Conservation (phyloP, 176 grass and related monocot species). For the Zoysia pacifica region DNA sequence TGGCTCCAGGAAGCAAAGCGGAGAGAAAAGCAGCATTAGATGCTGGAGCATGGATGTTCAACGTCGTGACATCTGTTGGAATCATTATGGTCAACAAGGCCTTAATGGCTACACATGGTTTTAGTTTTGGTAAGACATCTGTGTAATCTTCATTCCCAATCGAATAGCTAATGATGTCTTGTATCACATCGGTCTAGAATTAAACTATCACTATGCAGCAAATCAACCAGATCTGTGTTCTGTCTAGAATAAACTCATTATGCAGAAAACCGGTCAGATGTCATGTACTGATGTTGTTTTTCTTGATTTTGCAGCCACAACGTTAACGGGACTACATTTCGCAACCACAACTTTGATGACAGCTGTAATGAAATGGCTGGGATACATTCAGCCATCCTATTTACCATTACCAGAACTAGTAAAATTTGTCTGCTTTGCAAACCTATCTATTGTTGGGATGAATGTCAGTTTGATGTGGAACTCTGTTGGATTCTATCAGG, state of each 20-base stretch:
- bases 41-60: conserved; percentile 27
- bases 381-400: conserved; percentile 16
- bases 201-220: neutral
- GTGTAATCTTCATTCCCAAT: neutral
- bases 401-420: conserved; percentile 21
- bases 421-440: conserved; percentile 19
- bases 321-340: neutral
- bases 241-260: neutral
- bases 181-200: neutral
- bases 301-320: neutral
- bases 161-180: neutral
- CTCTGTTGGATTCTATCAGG: conserved; percentile 43
- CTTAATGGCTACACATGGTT: conserved; percentile 36
- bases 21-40: conserved; percentile 1
- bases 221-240: neutral
- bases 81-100: conserved; percentile 14
- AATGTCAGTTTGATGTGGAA: conserved; percentile 26
- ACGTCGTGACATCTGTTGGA: conserved; percentile 28
- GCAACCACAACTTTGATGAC: neutral
- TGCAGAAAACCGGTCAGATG: neutral
- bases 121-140: conserved; percentile 12
- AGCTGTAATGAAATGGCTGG: neutral
- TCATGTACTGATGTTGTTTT: neutral
- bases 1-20: neutral
- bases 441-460: conserved; percentile 14